Evolutionary conservation across 257 asterid genomes (phyloP).

Genomic region (Linaria vulgaris): DNA sequence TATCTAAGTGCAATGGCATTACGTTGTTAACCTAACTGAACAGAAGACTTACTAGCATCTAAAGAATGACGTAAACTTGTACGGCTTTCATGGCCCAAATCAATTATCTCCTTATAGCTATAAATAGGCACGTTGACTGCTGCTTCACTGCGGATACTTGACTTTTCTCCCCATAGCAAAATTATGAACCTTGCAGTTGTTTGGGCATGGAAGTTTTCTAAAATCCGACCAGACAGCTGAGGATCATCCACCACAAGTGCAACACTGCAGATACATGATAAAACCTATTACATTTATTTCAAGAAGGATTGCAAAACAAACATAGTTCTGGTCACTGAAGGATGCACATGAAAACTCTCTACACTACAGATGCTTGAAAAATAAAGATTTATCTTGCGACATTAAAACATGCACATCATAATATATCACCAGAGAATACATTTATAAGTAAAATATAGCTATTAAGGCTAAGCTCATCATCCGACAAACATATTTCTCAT

Average conservation of each 20-base stretch:
- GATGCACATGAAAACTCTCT: conserved; percentile 3
- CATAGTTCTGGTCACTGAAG: neutral
- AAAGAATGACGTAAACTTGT: conserved; percentile 44
- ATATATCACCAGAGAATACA: too few relatives aligned
- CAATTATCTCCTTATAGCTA: conserved; percentile 62
- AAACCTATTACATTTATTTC: conserved; percentile 18
- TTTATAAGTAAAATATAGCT: neutral
- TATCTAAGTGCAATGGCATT: neutral
- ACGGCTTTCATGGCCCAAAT: conserved; percentile 66
- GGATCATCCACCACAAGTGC: conserved; percentile 86
- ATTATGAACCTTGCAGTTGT: conserved; percentile 59
- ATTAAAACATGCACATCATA: neutral
- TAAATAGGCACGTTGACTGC: conserved; percentile 48
- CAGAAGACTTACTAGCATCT: conserved; percentile 66
- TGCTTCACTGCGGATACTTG: conserved; percentile 48
- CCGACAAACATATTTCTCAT: neutral
- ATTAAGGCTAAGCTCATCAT: neutral
- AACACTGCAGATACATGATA: conserved; percentile 50
- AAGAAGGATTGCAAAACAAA: conserved; percentile 14
- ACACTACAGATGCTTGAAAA: neutral
- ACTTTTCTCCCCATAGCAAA: conserved; percentile 85
- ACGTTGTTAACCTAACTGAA: conserved; percentile 5
- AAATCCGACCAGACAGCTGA: conserved; percentile 53
- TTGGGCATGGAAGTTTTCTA: conserved; percentile 46
- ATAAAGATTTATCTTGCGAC: neutral